Base-by-base conservation (phyloP, 2,329 filamentous ascomycete species). In the Botryotinia convoluta region DNA sequence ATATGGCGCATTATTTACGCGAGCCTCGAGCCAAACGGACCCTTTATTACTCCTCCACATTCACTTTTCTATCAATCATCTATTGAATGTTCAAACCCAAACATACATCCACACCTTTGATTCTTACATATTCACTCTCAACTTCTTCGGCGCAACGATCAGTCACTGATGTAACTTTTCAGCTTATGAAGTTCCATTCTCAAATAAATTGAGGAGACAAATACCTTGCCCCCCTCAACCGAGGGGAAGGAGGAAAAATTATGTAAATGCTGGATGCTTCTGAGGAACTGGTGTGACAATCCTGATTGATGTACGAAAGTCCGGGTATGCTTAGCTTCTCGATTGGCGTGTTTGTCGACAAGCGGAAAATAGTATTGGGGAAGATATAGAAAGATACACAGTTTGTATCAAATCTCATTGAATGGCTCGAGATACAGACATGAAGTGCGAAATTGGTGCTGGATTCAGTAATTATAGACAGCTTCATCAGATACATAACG, bases 161-260 rank as follows among this genome's bases (percentile, higher is more conserved):
- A 44, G 42, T 44, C 42, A 20, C 42, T 44, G 16, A 44, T 44
- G 10, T 44, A 18, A 20, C 12, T 5, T 8, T n/a, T 14, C 12
- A 44, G 22, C 26, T 26, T 26, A 22, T 22, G 22, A 26, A 22
- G 22, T 22, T 10, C 22, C 20, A 51, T 18, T 2, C 20, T 29
- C 7, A 32, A 48, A 6, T 8, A 29, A 10, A 10, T 10, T 7
- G 10, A 32, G 54, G 16, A 14, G 16, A 57, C 2, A 29, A 14
- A 32, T 1, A 32, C 7, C 16, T 59, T 20, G 16, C 29, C 7
- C 1, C 54, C n/a, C 29, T n/a, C 29, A 10, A 7, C 6, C 3
- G 3, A 32, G 3, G 5, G 4, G 16, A 0, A 2, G 16, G 7
- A 59, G 54, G 4, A 29, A 29, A 29, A 29, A 7, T 8, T 32